Conservation (phyloP, 495 filamentous ascomycete genomes). For the Massariosphaeria phaeospora region DNA sequence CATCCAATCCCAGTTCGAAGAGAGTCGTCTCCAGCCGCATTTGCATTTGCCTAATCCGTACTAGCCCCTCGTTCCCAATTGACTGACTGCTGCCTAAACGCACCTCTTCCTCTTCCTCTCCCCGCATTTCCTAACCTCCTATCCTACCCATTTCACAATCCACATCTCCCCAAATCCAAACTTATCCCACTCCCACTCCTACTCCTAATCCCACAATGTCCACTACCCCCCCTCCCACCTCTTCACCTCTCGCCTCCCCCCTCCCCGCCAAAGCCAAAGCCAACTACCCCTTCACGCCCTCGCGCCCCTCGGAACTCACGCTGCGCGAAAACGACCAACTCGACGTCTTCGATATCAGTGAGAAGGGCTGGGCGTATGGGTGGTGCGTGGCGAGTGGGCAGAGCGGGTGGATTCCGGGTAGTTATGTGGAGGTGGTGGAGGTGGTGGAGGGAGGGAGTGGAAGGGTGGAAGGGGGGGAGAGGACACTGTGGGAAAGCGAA, state of each 20-base stretch:
- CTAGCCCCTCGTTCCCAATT: no score
- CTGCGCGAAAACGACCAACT: neutral
- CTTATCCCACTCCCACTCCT: neutral
- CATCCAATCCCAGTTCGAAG: no score
- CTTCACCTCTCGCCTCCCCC: neutral
- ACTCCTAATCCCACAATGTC: neutral
- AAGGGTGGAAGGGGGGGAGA: no score
- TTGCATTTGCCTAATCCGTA: no score
- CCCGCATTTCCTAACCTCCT: neutral
- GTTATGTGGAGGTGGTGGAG: neutral
- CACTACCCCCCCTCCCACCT: neutral
- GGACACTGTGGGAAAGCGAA: no score
- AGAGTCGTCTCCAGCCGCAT: no score
- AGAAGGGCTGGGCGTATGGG: neutral
- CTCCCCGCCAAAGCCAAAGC: neutral
- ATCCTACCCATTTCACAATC: neutral
- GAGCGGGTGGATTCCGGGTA: conserved; percentile 1
- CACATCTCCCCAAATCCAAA: neutral
- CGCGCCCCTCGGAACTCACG: neutral
- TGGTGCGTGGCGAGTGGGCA: neutral
- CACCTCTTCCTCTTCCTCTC: neutral
- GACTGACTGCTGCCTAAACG: neutral
- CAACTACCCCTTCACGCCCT: neutral
- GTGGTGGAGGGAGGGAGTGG: no score
- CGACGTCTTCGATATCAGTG: neutral